These are phyloP conservation scores for Kingdonia uniflora DNA, from an alignment of 164 flowering plant genomes.

Conservation along the genomic window DNA sequence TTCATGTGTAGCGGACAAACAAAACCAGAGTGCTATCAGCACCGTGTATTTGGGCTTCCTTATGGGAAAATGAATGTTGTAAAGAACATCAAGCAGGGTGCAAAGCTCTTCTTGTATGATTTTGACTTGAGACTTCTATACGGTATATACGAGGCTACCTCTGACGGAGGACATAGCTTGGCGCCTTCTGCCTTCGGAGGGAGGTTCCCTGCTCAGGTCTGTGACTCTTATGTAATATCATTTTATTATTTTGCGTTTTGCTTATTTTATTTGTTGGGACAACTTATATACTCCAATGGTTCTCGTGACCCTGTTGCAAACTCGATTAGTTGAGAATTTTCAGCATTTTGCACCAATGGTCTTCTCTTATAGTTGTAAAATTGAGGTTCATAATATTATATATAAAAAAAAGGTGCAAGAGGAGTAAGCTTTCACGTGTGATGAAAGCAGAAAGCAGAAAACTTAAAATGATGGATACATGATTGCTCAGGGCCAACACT, in stretches of 20 bases:
- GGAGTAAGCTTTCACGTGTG: no score
- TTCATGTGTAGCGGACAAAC: conserved; percentile 31
- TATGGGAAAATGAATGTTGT: conserved; percentile 20
- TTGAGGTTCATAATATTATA: no score
- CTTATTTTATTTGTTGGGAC: not conserved
- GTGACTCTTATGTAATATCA: not conserved
- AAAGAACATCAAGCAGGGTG: conserved; percentile 17
- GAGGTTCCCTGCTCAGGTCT: conserved; percentile 32
- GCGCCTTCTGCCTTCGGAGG: conserved; percentile 30
- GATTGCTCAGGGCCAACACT: no score
- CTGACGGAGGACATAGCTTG: conserved; percentile 13
- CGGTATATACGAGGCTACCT: conserved; percentile 25
- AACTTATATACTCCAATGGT: no score
- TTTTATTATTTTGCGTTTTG: no score
- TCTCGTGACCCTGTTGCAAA: no score
- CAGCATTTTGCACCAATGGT: no score
- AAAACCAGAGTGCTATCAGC: conserved; percentile 29
- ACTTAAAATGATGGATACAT: no score
- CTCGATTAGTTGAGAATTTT: no score
- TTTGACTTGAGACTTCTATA: conserved; percentile 26
- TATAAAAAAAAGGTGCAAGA: no score
- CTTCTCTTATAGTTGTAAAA: no score
- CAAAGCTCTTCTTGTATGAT: conserved; percentile 26
- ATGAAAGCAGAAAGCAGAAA: no score
- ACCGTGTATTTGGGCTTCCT: conserved; percentile 35